A percentile compares a stretch with the other conserved stretches of the same genome.
Conservation (phyloP, 176 grass and related monocot species). For the Phyllostachys edulis region DNA sequence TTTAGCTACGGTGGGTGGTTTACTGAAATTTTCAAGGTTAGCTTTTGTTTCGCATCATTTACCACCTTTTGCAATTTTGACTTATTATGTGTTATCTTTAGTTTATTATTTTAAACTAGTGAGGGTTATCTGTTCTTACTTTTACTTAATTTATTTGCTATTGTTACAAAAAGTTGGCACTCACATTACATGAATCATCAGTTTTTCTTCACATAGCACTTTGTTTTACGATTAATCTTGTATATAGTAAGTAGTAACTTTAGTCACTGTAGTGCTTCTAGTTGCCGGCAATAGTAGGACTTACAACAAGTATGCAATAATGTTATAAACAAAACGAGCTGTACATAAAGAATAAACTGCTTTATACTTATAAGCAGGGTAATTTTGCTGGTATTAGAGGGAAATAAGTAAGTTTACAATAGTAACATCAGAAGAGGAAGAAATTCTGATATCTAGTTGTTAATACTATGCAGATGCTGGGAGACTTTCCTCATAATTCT, state of each 20-base stretch:
- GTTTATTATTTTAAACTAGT: neutral
- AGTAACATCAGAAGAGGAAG: neutral
- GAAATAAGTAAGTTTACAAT: constrained; percentile 4
- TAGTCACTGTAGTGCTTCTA: neutral
- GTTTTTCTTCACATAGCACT: neutral
- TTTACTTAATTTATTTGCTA: neutral
- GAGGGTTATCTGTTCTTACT: neutral
- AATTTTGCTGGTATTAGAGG: neutral
- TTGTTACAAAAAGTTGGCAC: neutral
- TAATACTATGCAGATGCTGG: constrained; percentile 62
- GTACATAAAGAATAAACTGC: neutral
- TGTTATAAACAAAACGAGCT: neutral
- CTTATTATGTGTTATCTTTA: neutral
- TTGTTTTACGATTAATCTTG: neutral
- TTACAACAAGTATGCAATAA: neutral
- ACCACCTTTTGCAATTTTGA: neutral
- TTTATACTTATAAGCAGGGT: neutral
- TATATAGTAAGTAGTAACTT: neutral
- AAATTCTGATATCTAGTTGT: constrained; percentile 21
- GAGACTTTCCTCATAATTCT: constrained; percentile 82
- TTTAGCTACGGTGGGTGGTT: neutral
- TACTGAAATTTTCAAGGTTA: neutral
- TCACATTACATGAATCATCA: neutral
- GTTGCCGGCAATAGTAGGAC: neutral
- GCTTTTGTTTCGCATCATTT: constrained; percentile 3